Evolutionary conservation across 2,329 filamentous ascomycete genomes (phyloP).

Genomic region (Claviceps capensis): DNA sequence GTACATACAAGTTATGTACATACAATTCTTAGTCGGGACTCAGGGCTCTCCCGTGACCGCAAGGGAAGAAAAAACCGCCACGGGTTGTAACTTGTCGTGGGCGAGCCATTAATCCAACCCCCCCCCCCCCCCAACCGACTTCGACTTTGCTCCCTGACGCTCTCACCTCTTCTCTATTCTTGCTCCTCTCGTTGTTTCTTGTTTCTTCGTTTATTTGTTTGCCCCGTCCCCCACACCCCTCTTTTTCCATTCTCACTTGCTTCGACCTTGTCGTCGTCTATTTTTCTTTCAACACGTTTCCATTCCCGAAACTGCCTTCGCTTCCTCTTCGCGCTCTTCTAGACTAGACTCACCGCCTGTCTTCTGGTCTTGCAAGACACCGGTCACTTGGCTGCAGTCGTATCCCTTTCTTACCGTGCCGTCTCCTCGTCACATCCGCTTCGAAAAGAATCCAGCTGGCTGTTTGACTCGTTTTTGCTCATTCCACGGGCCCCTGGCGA

Average conservation of each 20-base stretch:
- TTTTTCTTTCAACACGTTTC: slow-evolving; percentile 2
- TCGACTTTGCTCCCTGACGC: slow-evolving; percentile 6
- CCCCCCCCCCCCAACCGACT: background rate
- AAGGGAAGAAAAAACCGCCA: slow-evolving; percentile 3
- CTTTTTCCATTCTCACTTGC: slow-evolving; percentile 19
- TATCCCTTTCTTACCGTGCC: slow-evolving; percentile 2
- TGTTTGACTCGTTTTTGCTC: slow-evolving; percentile 8
- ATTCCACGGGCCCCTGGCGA: slow-evolving; percentile 5
- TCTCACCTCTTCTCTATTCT: slow-evolving; percentile 7
- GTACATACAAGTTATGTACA: too few relatives aligned
- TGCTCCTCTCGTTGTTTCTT: slow-evolving; percentile 4
- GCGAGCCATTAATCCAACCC: slow-evolving; percentile 9
- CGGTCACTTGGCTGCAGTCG: slow-evolving; percentile 3
- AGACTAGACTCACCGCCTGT: slow-evolving; percentile 10
- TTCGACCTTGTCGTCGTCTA: slow-evolving; percentile 13
- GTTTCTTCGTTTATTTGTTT: slow-evolving; percentile 11
- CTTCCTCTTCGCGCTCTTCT: slow-evolving; percentile 13
- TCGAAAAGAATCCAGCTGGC: slow-evolving; percentile 9
- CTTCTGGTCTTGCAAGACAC: slow-evolving; percentile 8
- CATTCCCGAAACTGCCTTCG: slow-evolving; percentile 10
- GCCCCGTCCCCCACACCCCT: slow-evolving; percentile 9
- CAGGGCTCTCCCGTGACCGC: slow-evolving; percentile 4
- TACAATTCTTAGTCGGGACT: background rate
- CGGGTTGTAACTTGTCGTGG: slow-evolving; percentile 8
- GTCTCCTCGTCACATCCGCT: slow-evolving; percentile 5